Evolutionary conservation across 371 early-diverging fungal genomes (phyloP).

Genomic region (Zopfochytrium polystomum): DNA sequence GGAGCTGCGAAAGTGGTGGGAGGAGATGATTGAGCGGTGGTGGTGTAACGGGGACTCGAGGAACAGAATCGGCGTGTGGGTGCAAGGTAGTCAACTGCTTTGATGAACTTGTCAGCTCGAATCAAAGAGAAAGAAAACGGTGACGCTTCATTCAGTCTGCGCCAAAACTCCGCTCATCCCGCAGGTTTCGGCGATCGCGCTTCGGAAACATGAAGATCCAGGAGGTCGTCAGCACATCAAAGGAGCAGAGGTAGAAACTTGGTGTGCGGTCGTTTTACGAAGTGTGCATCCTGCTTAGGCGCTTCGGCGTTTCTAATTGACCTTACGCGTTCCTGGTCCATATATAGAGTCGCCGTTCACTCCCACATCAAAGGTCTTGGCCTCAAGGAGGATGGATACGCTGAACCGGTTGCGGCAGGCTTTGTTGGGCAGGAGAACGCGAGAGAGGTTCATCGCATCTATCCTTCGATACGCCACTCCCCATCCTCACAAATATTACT

Average conservation of each 20-base stretch:
- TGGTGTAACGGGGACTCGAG: neutral
- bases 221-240: conserved; percentile 73
- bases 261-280: no score
- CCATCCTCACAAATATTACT: no score
- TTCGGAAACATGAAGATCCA: conserved; percentile 89
- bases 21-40: neutral
- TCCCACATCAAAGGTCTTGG: conserved; percentile 75
- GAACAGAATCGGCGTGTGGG: neutral
- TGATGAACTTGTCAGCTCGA: no score
- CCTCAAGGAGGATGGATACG: conserved; percentile 73
- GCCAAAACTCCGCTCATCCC: no score
- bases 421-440: conserved; percentile 97
- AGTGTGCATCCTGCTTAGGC: no score
- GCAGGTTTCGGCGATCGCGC: no score
- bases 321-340: neutral
- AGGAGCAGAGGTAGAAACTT: conserved; percentile 82
- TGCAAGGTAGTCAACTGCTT: neutral
- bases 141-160: no score
- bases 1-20: neutral
- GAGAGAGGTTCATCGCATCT: no score
- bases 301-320: no score
- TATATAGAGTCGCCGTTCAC: conserved; percentile 74
- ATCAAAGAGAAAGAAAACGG: no score
- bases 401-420: conserved; percentile 82
- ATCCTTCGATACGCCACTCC: no score